These are phyloP conservation scores for Xanthoconium purpureum DNA, from an alignment of 768 basidiomycete species.

Conservation along the genomic window DNA sequence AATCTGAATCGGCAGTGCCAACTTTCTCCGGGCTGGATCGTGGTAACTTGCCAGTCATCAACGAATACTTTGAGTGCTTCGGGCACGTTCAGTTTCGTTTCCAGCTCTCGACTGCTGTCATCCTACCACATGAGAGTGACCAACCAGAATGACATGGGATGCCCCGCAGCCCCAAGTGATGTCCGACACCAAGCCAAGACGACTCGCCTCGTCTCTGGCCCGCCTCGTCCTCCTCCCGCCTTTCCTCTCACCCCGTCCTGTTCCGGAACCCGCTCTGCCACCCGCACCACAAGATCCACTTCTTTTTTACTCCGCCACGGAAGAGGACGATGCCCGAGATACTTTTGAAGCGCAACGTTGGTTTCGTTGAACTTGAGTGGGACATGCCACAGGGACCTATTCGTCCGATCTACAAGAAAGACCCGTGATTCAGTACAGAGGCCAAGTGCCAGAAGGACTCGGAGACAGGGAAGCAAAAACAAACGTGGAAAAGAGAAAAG, in stretches of 20 bases:
- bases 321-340: conserved; percentile 40
- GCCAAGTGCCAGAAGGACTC: too few species aligned
- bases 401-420: neutral
- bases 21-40: too few species aligned
- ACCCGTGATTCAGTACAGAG: neutral
- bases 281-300: conserved; percentile 1
- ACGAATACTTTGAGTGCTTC: conserved; percentile 88
- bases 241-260: conserved; percentile 42
- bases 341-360: conserved; percentile 77
- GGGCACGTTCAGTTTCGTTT: conserved; percentile 43
- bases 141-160: neutral
- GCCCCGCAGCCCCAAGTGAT: neutral
- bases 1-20: too few species aligned
- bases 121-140: conserved; percentile 45
- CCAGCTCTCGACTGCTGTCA: conserved; percentile 68
- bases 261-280: conserved; percentile 25
- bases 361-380: conserved; percentile 87
- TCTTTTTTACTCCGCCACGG: conserved; percentile 28
- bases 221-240: conserved; percentile 70
- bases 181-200: neutral
- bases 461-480: too few species aligned
- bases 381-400: conserved; percentile 79
- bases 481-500: too few species aligned
- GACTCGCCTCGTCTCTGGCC: conserved; percentile 35
- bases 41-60: conserved; percentile 97